Base-by-base conservation (phyloP, 1,139 yeast genomes). In the Taphrina wiesneri region DNA sequence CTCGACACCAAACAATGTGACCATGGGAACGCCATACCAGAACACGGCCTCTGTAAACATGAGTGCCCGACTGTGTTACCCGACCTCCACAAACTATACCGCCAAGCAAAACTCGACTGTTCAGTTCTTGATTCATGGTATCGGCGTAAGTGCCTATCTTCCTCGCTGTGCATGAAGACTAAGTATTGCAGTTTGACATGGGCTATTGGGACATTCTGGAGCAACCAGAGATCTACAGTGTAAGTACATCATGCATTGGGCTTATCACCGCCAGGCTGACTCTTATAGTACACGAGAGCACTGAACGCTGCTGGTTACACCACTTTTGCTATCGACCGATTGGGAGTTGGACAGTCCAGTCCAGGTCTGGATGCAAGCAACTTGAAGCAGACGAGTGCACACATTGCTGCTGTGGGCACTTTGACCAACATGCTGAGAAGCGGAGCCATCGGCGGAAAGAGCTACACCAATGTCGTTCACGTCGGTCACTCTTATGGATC, bases 401-500 rank as follows among this genome's bases (percentile, higher is more conserved):
- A 61, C 32, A 52, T 61, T 45, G 65, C 53, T 28, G 39, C 36
- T 41, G 60, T 52, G 15, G 25, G 47, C 21, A 21, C 51, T 13
- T 17, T 61, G 47, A 53, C 49, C 5, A 17, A 19, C 36, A 7
- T 26, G 41, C 56, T 46, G 6, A 41, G 65, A 25, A 30, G 17
- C 15, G 65, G 65, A 9, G 19, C 41, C 11, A 19, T 61, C 26
- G 47, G 26, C 7, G 53, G 34, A 15, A 36, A 32, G 23, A 45
- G 26, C 45, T 61, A 17, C 45, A 43, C 49, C 17, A 30, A 53
- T 4, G 46, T 46, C 19, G 60, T 61, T 21, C 59, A 52, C 30
- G 65, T 61, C 30, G 65, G 65, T n/a, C 65, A 61, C 53, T 61
- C 65, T 11, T 61, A 39, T 47, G 65, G 65, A 11, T 61, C 65